Base-by-base conservation (phyloP, 2,329 filamentous ascomycete species). In the Sarocladium oryzae region DNA sequence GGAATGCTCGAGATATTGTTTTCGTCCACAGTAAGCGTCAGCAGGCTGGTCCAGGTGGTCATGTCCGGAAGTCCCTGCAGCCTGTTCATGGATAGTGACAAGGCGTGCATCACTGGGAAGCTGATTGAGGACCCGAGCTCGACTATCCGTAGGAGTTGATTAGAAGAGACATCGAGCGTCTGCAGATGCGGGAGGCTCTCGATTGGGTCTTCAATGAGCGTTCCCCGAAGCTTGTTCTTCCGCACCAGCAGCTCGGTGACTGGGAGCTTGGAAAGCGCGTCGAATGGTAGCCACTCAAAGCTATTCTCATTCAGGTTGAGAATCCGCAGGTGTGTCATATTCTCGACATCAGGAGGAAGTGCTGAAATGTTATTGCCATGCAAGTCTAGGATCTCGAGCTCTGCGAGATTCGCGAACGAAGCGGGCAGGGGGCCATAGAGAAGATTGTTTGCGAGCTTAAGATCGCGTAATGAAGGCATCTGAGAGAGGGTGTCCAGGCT, bases 251-350 rank as follows among this genome's bases (percentile, higher is more conserved):
- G 69, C 56, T 96, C 89, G 1, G 79, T 81, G 36, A 96, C 66
- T 0, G 88, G 84, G 46, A 95, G 66, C 11, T 75, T 74, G 11
- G 79, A 77, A 26, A 97, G 72, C 3, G 76, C 72, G 6, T 85
- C 79, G 60, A 92, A 87, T 0, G 88, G 86, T 11, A 96, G 64
- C 2, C 76, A 74, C 46, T 79, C 80, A 24, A 99, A 76, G 50
- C 79, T 77, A 59, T 99, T 99, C 57, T 89, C 82, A 52, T 85
- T 82, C 20, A 96, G 65, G 61, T 96, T 92, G 49, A 97, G 71
- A 9, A 87, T 78, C 23, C 87, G 84, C 26, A 99, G 76, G 21
- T 78, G 79, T 2, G 73, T 71, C 55, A 97, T 77, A 24, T 80
- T 78, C n/a, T 77, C 76, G 2, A 96, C 63, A 11, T 79, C 78